Percentiles rank a stretch among this genome's conserved stretches.
Evolutionary conservation across 768 basidiomycete genomes (phyloP).

Genomic region (Peribolospora kevripleyi): DNA sequence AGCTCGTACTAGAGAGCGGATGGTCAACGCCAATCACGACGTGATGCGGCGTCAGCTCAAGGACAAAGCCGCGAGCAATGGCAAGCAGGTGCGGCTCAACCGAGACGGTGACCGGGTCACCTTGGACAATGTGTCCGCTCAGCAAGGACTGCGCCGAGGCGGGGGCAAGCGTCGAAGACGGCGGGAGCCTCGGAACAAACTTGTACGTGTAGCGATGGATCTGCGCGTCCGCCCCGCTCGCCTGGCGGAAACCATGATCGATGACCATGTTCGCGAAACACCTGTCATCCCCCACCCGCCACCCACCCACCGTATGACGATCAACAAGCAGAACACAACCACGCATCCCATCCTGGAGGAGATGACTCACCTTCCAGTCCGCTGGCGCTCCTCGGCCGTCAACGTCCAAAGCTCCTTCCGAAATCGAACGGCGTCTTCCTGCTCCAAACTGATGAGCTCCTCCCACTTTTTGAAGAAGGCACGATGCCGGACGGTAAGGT

Average conservation of each 20-base stretch:
- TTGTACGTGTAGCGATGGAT: conserved; percentile 60
- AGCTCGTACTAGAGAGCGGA: conserved; percentile 6
- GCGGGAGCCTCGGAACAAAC: conserved; percentile 23
- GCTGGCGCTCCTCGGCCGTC: conserved; percentile 51
- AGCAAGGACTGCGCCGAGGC: conserved; percentile 27
- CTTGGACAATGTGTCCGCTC: conserved; percentile 49
- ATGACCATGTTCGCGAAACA: conserved; percentile 66
- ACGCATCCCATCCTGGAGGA: background rate
- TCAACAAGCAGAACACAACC: background rate
- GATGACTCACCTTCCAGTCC: conserved; percentile 33
- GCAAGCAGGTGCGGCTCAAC: conserved; percentile 69
- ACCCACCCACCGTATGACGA: background rate
- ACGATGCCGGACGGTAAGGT: conserved; percentile 40
- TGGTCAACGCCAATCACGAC: conserved; percentile 68
- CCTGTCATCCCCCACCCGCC: conserved; percentile 7
- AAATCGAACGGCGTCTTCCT: conserved; percentile 60
- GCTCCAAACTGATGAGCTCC: conserved; percentile 53
- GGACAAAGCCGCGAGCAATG: conserved; percentile 56
- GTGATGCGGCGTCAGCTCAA: conserved; percentile 37
- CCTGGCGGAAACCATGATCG: conserved; percentile 9
- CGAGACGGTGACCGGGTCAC: conserved; percentile 68
- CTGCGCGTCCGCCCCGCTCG: conserved; percentile 17
- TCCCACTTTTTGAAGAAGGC: conserved; percentile 87
- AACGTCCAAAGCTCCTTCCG: conserved; percentile 86
- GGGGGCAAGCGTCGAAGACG: conserved; percentile 1